phyloP scores from a whole-genome alignment of 1,284 basidiomycete genomes.

The Amylostereum areolatum region DNA sequence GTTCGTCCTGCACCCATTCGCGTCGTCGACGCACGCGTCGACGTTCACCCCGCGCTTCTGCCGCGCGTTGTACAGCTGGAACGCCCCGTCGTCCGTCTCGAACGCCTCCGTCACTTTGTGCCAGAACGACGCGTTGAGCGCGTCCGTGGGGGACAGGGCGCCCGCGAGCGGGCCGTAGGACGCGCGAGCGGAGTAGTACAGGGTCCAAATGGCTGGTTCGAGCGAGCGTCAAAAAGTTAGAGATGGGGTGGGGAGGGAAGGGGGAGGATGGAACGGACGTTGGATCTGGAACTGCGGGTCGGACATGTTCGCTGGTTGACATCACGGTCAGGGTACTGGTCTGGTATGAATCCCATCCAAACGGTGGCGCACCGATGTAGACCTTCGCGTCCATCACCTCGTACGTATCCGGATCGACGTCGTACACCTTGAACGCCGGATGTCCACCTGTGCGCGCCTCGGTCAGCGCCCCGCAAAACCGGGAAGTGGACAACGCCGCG shows the following conservation, averaged over 20 bases:
- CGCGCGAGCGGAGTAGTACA: slow-evolving; percentile 51
- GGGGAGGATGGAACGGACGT: slow-evolving; percentile 18
- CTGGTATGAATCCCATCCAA: neutral
- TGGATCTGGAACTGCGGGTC: slow-evolving; percentile 30
- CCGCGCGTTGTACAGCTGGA: slow-evolving; percentile 37
- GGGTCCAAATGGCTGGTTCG: slow-evolving; percentile 40
- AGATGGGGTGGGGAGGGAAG: slow-evolving; percentile 6
- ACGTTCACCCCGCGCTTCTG: slow-evolving; percentile 33
- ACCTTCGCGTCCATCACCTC: slow-evolving; percentile 44
- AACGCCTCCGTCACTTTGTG: slow-evolving; percentile 54
- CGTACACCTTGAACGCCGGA: slow-evolving; percentile 47
- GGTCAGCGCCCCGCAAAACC: neutral
- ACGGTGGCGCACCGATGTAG: slow-evolving; percentile 29
- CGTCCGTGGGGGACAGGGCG: slow-evolving; percentile 17
- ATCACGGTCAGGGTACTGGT: neutral
- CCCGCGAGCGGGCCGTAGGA: slow-evolving; percentile 43
- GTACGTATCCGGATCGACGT: slow-evolving; percentile 47
- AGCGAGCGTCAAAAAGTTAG: slow-evolving; percentile 6
- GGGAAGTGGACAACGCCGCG: too few relatives aligned
- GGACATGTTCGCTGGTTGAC: slow-evolving; percentile 28
- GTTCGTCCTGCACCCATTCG: slow-evolving; percentile 33
- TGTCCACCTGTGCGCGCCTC: slow-evolving; percentile 31
- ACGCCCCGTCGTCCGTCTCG: slow-evolving; percentile 38
- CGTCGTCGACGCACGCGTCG: slow-evolving; percentile 29
- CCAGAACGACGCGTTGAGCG: slow-evolving; percentile 49